Evolutionary conservation across 73 alveolate genomes (phyloP), one percentile per base, ranked within the genome.

Genomic region (Stentor coeruleus): DNA sequence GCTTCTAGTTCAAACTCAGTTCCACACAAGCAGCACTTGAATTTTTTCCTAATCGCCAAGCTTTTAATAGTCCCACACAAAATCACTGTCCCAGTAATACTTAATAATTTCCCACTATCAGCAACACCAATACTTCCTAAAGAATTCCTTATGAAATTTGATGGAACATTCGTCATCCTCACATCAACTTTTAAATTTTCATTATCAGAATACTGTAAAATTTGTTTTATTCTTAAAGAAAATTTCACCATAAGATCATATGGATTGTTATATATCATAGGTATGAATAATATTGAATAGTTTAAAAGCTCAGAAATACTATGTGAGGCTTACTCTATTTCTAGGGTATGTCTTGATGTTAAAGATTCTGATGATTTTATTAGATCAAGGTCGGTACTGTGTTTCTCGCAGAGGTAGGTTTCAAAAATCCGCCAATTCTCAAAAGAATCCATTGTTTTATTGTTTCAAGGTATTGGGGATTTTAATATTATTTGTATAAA

Each of bases 81-180:
- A 31, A 84, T 82, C 6, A 87, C 86, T 0, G 93, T 87, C n/a
- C 93, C 93, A 3, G 74, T 42, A 15, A 87, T 39, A 38, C 66
- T 87, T 37, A 74, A 28, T 38, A 87, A 74, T 40, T 87, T 87
- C 59, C 77, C 60, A 3, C 39, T 40, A 60, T 84, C 81, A 59
- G 77, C 79, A 3, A 79, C 59, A 38, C 92, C 76, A 2, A 89
- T 39, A 26, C 59, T 81, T 30, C 95, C 72, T 30, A 89, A 81
- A 14, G 90, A 37, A 66, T 20, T 40, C 33, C 33, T 66, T 28
- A 66, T 20, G 33, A 66, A 66, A 0, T 37, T 14, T 20, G 79
- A 14, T 28, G 79, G 79, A 20, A 40, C 49, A 31, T 20, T 20
- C 37, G 37, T 0, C n/a, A 66, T 20, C n/a, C 79, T 37, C 0